Conservation (phyloP, 176 grass and related monocot species). For the Avena insularis region DNA sequence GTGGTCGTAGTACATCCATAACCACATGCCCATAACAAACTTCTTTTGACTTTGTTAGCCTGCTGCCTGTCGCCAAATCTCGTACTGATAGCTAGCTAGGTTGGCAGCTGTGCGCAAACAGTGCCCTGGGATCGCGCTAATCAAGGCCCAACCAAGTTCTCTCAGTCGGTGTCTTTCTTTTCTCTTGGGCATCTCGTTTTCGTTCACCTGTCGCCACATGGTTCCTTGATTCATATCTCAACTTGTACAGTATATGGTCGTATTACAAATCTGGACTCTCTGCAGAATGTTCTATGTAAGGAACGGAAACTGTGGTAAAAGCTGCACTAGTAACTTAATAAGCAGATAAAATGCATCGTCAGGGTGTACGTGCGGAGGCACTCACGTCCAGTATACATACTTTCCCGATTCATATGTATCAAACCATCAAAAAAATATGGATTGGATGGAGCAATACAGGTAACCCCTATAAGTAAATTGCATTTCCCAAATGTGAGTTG, state of each 20-base stretch:
- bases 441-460: no score
- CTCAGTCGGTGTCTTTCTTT: not conserved
- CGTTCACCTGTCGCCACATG: not conserved
- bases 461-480: no score
- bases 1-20: conserved; percentile 1
- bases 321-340: not conserved
- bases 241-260: no score
- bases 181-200: conserved; percentile 2
- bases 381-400: no score
- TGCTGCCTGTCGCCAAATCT: conserved; percentile 39
- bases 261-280: no score
- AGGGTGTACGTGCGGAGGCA: no score
- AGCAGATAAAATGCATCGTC: no score
- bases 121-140: conserved; percentile 31
- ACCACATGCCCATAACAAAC: conserved; percentile 37
- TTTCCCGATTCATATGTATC: no score
- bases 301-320: not conserved
- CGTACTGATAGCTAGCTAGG: not conserved
- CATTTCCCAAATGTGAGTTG: no score
- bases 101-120: conserved; percentile 21
- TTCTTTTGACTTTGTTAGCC: conserved; percentile 41
- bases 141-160: conserved; percentile 33
- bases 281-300: no score
- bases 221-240: conserved; percentile 11
- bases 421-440: no score